Evolutionary conservation across 371 early-diverging fungal species (phyloP).

Genomic region (Rhizomucor pusillus): DNA sequence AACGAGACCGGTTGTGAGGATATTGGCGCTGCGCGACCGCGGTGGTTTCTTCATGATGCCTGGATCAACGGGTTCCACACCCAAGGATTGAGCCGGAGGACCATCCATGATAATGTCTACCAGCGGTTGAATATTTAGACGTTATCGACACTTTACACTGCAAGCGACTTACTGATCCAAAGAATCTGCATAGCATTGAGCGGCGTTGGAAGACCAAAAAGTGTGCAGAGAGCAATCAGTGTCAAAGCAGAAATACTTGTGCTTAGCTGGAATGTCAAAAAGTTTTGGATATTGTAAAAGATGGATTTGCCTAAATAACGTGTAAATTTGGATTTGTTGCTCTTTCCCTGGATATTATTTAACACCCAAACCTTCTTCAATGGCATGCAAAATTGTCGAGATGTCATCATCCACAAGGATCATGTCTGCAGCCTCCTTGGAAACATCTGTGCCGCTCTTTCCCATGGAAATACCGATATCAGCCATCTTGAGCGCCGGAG

Average conservation of each 20-base stretch:
- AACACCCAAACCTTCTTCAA: slow-evolving; percentile 74
- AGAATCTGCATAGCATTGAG: slow-evolving; percentile 97
- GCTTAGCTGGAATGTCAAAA: slow-evolving; percentile 85
- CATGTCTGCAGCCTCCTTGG: slow-evolving; percentile 92
- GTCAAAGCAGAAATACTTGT: slow-evolving; percentile 84
- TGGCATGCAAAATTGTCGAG: slow-evolving; percentile 77
- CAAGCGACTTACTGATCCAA: slow-evolving; percentile 81
- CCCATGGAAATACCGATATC: slow-evolving; percentile 94
- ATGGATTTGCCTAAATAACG: slow-evolving; percentile 75
- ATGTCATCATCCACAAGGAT: slow-evolving; percentile 89
- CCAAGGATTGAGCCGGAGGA: slow-evolving; percentile 88
- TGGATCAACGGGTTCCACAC: slow-evolving; percentile 84
- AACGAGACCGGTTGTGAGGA: slow-evolving; percentile 73
- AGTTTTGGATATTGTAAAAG: slow-evolving; percentile 92
- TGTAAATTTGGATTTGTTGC: background rate
- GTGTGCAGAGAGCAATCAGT: slow-evolving; percentile 82
- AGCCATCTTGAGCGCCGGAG: slow-evolving; percentile 85
- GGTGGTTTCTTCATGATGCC: slow-evolving; percentile 86
- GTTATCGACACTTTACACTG: too few species aligned
- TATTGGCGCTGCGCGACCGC: slow-evolving; percentile 66
- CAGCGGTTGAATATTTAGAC: too few species aligned
- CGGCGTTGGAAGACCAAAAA: slow-evolving; percentile 87
- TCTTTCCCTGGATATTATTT: background rate
- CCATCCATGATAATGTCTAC: slow-evolving; percentile 91
- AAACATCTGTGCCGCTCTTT: slow-evolving; percentile 85